A percentile compares a stretch with the other conserved stretches of the same genome.
These are phyloP conservation scores for Stenocarpella maydis DNA, from an alignment of 2,329 filamentous ascomycete genomes.

Conservation along the genomic window DNA sequence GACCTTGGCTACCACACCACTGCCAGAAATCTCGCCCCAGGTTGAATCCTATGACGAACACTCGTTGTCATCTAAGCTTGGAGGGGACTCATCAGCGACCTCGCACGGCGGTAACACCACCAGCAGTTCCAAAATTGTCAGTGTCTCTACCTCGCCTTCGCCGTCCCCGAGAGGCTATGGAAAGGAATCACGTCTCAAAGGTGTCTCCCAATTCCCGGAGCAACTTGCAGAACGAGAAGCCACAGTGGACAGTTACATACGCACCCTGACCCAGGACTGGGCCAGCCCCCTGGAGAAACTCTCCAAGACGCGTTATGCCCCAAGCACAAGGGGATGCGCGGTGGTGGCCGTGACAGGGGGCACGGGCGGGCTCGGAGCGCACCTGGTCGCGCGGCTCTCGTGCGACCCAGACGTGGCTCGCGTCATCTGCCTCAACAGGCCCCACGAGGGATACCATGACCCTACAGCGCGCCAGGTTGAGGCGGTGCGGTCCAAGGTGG, in stretches of 20 bases:
- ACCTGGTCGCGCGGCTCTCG: constrained; percentile 43
- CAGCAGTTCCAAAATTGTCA: not conserved
- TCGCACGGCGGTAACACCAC: not conserved
- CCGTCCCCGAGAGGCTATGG: not conserved
- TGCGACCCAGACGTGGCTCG: constrained; percentile 39
- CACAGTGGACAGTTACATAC: constrained; percentile 32
- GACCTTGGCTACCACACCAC: not conserved
- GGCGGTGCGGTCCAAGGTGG: not conserved
- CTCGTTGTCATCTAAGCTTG: not conserved
- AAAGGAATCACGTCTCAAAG: not conserved
- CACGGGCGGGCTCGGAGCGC: constrained; percentile 49
- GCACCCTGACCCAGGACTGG: constrained; percentile 21
- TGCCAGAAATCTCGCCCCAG: not conserved
- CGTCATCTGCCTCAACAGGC: constrained; percentile 57
- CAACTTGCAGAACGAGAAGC: constrained; percentile 27
- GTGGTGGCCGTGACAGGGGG: constrained; percentile 50
- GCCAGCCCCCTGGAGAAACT: not conserved
- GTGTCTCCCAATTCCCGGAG: not conserved
- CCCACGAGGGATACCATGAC: constrained; percentile 43
- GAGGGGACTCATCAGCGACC: not conserved
- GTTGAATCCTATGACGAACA: not conserved
- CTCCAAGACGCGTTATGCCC: no score
- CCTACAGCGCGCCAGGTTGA: not conserved
- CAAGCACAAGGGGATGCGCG: not conserved
- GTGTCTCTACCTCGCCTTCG: not conserved